Percentiles rank a stretch among this genome's conserved stretches.
Conservation (phyloP, 2,329 filamentous ascomycete genomes). For the Pseudogymnoascus sp. region DNA sequence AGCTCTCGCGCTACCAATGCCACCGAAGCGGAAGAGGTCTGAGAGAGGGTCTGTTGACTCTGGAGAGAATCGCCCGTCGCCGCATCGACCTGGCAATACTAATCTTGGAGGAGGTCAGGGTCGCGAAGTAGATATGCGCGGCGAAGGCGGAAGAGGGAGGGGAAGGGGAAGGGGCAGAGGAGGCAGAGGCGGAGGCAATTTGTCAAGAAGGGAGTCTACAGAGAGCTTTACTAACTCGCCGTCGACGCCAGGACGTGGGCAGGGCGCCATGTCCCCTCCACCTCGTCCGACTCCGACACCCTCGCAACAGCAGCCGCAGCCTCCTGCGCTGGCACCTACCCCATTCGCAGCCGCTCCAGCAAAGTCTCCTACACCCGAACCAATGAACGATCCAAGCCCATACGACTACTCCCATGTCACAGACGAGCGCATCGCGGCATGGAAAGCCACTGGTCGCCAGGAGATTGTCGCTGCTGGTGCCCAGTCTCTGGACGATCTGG, state of each 20-base stretch:
- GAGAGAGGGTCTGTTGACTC: conserved; percentile 32
- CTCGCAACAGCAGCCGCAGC: conserved; percentile 10
- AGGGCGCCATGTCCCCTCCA: conserved; percentile 30
- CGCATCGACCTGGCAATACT: conserved; percentile 54
- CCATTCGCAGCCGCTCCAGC: background rate
- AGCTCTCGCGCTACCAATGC: background rate
- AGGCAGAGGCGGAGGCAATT: conserved; percentile 22
- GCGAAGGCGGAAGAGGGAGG: conserved; percentile 39
- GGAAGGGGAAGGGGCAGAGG: conserved; percentile 40
- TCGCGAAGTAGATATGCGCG: conserved; percentile 42
- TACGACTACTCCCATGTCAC: conserved; percentile 74
- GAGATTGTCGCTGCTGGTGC: conserved; percentile 59
- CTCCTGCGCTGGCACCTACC: background rate
- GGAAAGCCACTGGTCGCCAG: conserved; percentile 61
- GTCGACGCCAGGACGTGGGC: conserved; percentile 22
- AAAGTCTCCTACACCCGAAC: conserved; percentile 26
- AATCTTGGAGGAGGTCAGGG: conserved; percentile 44
- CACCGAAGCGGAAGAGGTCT: conserved; percentile 30
- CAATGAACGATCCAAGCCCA: conserved; percentile 23
- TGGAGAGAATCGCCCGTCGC: conserved; percentile 47
- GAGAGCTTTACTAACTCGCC: conserved; percentile 24
- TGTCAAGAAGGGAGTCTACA: conserved; percentile 25
- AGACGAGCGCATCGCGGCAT: conserved; percentile 57
- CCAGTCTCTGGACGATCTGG: conserved; percentile 58
- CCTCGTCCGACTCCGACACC: conserved; percentile 23